Conservation (phyloP, 2,329 filamentous ascomycete species). For the Hirsutella rhossiliensis region DNA sequence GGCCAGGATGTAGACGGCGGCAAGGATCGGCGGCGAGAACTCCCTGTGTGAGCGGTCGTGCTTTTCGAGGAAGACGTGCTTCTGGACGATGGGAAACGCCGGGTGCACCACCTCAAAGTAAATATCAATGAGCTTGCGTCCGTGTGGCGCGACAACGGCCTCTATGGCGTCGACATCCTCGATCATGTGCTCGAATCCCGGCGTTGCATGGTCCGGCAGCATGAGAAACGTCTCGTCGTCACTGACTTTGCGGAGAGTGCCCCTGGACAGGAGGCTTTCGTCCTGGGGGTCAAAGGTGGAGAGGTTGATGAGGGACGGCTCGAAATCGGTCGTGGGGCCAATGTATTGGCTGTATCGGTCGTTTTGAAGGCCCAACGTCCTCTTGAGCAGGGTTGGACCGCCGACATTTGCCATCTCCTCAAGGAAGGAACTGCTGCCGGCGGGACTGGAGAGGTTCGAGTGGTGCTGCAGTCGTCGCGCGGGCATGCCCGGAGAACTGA, state of each 20-base stretch:
- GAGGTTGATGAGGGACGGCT: constrained; percentile 70
- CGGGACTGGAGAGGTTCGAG: constrained; percentile 48
- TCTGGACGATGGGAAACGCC: constrained; percentile 72
- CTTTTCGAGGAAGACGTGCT: constrained; percentile 67
- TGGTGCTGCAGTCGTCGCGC: constrained; percentile 37
- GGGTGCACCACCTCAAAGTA: constrained; percentile 77
- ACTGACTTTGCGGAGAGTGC: constrained; percentile 63
- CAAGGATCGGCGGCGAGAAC: constrained; percentile 65
- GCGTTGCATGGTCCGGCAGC: constrained; percentile 61
- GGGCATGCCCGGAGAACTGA: constrained; percentile 42
- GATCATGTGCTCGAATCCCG: constrained; percentile 56
- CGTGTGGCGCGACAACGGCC: constrained; percentile 62
- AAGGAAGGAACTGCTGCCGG: constrained; percentile 49
- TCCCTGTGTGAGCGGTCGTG: constrained; percentile 61
- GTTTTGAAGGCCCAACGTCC: constrained; percentile 62
- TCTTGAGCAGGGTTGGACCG: constrained; percentile 52
- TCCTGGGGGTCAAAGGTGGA: constrained; percentile 72
- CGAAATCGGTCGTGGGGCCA: constrained; percentile 71
- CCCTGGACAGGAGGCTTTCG: constrained; percentile 61
- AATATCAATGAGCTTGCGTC: constrained; percentile 63
- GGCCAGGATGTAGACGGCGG: constrained; percentile 73
- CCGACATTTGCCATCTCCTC: constrained; percentile 63
- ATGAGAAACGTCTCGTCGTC: constrained; percentile 70
- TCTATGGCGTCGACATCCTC: constrained; percentile 64
- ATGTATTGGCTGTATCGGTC: constrained; percentile 77